These are phyloP conservation scores for Quercus robur DNA, from an alignment of 306 rosid genomes.

Conservation along the genomic window DNA sequence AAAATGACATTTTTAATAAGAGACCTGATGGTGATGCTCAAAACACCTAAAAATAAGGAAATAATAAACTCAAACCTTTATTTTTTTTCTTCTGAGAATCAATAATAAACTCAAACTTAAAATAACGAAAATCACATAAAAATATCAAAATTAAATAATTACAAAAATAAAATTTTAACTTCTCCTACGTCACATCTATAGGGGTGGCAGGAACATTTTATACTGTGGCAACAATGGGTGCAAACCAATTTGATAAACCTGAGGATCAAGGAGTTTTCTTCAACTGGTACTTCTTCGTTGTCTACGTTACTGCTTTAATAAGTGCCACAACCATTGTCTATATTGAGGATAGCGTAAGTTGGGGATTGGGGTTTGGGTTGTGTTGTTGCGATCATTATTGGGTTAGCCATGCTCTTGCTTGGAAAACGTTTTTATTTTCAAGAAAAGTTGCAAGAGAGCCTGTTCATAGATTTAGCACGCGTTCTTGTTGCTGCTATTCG, in stretches of 20 bases:
- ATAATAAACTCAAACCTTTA: too few relatives aligned
- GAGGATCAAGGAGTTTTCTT: slow-evolving; percentile 32
- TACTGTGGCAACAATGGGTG: slow-evolving; percentile 39
- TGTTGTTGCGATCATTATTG: slow-evolving; percentile 11
- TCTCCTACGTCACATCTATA: neutral
- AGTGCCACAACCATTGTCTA: slow-evolving; percentile 29
- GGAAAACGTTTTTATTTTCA: slow-evolving; percentile 35
- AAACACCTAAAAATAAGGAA: too few relatives aligned
- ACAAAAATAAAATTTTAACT: too few relatives aligned
- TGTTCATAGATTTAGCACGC: slow-evolving; percentile 20
- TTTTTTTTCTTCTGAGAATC: too few relatives aligned
- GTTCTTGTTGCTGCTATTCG: slow-evolving; percentile 35
- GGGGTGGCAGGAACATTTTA: slow-evolving; percentile 49
- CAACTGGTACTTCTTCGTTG: slow-evolving; percentile 42
- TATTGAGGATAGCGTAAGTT: slow-evolving; percentile 33
- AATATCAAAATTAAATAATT: too few relatives aligned
- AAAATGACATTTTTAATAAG: too few relatives aligned
- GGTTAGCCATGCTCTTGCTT: slow-evolving; percentile 6
- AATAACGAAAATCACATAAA: too few relatives aligned
- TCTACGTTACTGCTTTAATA: slow-evolving; percentile 1
- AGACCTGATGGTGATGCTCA: too few relatives aligned
- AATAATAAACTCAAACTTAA: too few relatives aligned
- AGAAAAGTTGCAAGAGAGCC: slow-evolving; percentile 31
- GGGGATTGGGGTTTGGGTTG: slow-evolving; percentile 42
- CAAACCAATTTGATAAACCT: slow-evolving; percentile 38